Conservation (phyloP, 2,329 filamentous ascomycete species). For the Scolecobasidium constrictum region DNA sequence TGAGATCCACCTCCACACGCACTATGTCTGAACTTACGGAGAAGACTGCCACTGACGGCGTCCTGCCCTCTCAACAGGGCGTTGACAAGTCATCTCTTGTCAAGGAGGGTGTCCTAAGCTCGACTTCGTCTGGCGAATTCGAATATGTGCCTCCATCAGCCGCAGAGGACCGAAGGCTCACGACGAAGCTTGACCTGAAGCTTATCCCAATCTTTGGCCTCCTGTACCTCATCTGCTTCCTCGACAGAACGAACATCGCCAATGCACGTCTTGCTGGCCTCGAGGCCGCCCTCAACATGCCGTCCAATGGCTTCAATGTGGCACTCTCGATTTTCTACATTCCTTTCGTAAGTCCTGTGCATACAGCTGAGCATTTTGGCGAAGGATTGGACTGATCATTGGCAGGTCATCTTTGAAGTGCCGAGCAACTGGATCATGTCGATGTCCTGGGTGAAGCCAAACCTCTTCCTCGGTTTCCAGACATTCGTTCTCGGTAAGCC, state of each 20-base stretch:
- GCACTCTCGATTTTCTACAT: constrained; percentile 4
- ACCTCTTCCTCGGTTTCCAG: constrained; percentile 48
- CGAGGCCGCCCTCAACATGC: constrained; percentile 45
- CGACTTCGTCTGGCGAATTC: constrained; percentile 1
- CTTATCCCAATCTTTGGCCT: constrained; percentile 53
- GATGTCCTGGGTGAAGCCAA: constrained; percentile 39
- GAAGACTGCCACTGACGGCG: background rate
- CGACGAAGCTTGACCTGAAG: constrained; percentile 22
- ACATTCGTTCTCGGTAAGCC: constrained; percentile 20
- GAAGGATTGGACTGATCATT: too few relatives aligned
- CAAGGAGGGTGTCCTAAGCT: background rate
- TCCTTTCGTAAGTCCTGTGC: too few relatives aligned
- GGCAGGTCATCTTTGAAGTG: constrained; percentile 45
- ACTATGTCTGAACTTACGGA: background rate
- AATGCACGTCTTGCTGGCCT: constrained; percentile 58
- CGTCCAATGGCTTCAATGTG: background rate
- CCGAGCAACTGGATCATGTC: constrained; percentile 55
- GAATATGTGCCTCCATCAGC: background rate
- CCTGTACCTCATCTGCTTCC: constrained; percentile 54
- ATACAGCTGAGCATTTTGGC: too few relatives aligned
- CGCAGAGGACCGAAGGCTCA: constrained; percentile 1
- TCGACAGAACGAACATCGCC: constrained; percentile 62
- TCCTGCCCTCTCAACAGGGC: background rate
- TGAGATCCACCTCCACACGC: too few relatives aligned
- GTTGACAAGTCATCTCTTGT: background rate